These are phyloP conservation scores for Tubosaeta brunneosetosa DNA, from an alignment of 768 basidiomycete genomes.

Conservation along the genomic window DNA sequence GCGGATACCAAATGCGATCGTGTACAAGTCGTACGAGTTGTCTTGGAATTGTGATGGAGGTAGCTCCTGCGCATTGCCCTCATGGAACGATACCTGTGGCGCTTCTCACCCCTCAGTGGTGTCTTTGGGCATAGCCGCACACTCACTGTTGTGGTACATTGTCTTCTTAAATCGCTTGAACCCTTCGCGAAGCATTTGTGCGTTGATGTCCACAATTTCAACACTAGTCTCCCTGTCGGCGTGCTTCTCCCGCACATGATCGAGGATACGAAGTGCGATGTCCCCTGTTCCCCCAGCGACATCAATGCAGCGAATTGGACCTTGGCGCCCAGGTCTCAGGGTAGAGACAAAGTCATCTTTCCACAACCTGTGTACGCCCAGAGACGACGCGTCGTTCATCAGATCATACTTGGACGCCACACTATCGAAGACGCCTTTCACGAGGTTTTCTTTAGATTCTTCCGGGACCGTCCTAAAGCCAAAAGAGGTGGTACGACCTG, in stretches of 20 bases:
- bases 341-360: conserved; percentile 84
- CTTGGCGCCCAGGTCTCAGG: conserved; percentile 71
- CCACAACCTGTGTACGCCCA: conserved; percentile 96
- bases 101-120: conserved; percentile 42
- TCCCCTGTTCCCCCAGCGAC: conserved; percentile 98
- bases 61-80: conserved; percentile 88
- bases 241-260: conserved; percentile 83
- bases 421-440: conserved; percentile 91
- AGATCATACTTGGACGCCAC: conserved; percentile 94
- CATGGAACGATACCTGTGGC: conserved; percentile 87
- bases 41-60: conserved; percentile 62
- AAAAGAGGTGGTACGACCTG: conserved; percentile 69
- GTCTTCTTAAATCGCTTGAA: conserved; percentile 89
- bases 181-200: conserved; percentile 92
- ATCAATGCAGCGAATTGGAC: conserved; percentile 80
- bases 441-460: conserved; percentile 81
- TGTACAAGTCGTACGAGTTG: conserved; percentile 91
- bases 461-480: conserved; percentile 89
- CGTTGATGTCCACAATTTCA: conserved; percentile 90
- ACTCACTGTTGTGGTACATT: conserved; percentile 95
- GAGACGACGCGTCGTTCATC: conserved; percentile 99
- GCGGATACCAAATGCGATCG: conserved; percentile 96
- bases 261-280: conserved; percentile 90
- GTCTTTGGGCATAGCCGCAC: neutral
- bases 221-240: conserved; percentile 88